Conservation (phyloP, 108 stramenopile species). For the Epithemia pelagica region DNA sequence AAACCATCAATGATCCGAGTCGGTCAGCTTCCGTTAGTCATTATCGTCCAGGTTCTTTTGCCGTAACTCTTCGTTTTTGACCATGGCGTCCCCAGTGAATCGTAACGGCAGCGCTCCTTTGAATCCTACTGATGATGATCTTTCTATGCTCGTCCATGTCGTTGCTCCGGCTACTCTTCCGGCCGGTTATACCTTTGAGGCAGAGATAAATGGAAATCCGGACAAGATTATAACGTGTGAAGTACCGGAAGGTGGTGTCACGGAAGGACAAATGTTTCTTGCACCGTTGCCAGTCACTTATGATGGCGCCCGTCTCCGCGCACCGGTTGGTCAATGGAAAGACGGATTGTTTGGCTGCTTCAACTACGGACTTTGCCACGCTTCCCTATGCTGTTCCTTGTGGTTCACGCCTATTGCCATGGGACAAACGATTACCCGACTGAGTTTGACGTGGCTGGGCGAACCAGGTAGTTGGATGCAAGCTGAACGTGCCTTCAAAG, state of each 20-base stretch:
- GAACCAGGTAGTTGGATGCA: constrained; percentile 33
- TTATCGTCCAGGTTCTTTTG: no score
- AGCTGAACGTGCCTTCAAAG: constrained; percentile 57
- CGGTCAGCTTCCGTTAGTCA: no score
- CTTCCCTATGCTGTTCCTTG: constrained; percentile 57
- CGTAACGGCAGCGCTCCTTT: constrained; percentile 3
- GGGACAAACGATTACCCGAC: constrained; percentile 78
- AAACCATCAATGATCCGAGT: no score
- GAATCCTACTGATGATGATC: constrained; percentile 10
- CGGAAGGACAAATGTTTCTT: constrained; percentile 70
- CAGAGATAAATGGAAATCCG: constrained; percentile 42
- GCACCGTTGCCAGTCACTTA: constrained; percentile 42
- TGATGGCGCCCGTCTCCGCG: constrained; percentile 33
- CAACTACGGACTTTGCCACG: constrained; percentile 55
- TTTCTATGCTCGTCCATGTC: constrained; percentile 36
- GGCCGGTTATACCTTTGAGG: constrained; percentile 62
- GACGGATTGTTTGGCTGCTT: constrained; percentile 65
- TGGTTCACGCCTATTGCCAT: constrained; percentile 65
- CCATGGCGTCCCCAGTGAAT: not conserved
- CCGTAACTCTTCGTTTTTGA: no score
- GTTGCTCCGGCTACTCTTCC: constrained; percentile 49
- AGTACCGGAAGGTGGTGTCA: constrained; percentile 70
- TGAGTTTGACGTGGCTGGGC: constrained; percentile 79
- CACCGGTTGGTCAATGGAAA: constrained; percentile 77
- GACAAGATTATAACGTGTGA: constrained; percentile 37